Base-by-base conservation (phyloP, 495 filamentous ascomycete species). In the Penicillium crystallinum region DNA sequence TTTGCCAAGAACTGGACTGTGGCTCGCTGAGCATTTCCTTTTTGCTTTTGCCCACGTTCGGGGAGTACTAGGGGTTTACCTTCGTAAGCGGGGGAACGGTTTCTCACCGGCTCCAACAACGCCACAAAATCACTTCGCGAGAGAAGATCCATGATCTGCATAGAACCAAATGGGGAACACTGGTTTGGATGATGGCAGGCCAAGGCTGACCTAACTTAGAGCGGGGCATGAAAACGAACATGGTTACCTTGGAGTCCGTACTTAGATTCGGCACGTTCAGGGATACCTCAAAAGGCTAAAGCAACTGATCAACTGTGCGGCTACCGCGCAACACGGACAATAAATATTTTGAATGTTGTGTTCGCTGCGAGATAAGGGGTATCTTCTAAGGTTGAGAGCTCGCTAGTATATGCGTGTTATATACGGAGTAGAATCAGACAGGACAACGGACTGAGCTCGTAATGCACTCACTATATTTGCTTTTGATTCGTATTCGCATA, bases 1-100 rank as follows among this genome's bases (percentile, higher is more conserved):
- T 31, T 52, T 52, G 58, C 58, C 53, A 62, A 64, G 58, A n/a
- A 15, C 55, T 6, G 11, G 23, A 41, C 15, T 59, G 50, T 64
- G 58, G 55, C 58, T 56, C 57, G 39, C 58, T 64, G 55, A 58
- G 39, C 23, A 22, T 55, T 39, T 49, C 36, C 36, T 31, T 39
- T 33, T 41, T 23, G 38, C 19, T 43, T 38, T 48, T 42, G 30
- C 52, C 34, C 40, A 46, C 7, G 10, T 58, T 43, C 46, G 41
- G 34, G 35, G 40, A 39, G 55, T 30, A 53, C 19, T 7, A 31
- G 22, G 35, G 34, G 36, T 17, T 50, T 25, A 34, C 34, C 19
- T 18, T 39, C 27, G 34, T 29, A 51, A 48, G 49, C 42, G 54
- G 54, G 54, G 53, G 40, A 39, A 42, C 33, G 29, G 15, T 29